phyloP scores from a whole-genome alignment of 805 yeast genomes.

The Torulaspora delbrueckii region DNA sequence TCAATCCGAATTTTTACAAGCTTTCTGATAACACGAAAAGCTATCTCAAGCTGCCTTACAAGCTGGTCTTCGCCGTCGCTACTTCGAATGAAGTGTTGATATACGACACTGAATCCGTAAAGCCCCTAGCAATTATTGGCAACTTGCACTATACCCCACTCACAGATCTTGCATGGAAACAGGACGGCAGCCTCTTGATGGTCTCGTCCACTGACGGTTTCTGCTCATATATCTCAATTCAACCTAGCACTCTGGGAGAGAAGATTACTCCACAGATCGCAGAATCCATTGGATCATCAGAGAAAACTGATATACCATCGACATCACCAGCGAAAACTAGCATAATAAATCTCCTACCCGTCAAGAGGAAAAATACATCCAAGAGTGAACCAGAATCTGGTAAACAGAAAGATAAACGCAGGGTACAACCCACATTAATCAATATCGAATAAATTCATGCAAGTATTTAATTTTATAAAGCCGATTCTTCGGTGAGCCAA shows the following conservation, averaged over 20 bases:
- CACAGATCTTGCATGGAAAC: conserved; percentile 83
- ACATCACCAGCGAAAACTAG: conserved; percentile 1
- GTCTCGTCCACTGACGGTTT: conserved; percentile 91
- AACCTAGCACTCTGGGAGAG: conserved; percentile 52
- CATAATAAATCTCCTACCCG: conserved; percentile 21
- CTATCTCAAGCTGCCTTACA: conserved; percentile 60
- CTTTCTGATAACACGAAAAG: conserved; percentile 12
- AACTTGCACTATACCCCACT: conserved; percentile 84
- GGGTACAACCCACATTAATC: conserved; percentile 23
- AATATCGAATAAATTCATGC: background rate
- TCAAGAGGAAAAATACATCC: conserved; percentile 15
- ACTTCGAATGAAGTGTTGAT: conserved; percentile 79
- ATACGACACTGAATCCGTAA: conserved; percentile 68
- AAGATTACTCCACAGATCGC: conserved; percentile 18
- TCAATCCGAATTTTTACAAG: conserved; percentile 61
- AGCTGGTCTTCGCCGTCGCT: conserved; percentile 87
- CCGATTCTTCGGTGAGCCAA: conserved; percentile 1
- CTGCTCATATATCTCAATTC: conserved; percentile 63
- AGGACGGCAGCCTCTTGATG: conserved; percentile 64
- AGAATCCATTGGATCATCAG: background rate
- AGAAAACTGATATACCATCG: background rate
- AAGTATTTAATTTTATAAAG: background rate
- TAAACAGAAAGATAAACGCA: conserved; percentile 15
- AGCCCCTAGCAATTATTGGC: conserved; percentile 68
- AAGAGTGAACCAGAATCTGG: background rate